Percentiles rank a stretch among this genome's conserved stretches.
phyloP scores from a whole-genome alignment of 306 rosid genomes.

The Gillenia trifoliata region DNA sequence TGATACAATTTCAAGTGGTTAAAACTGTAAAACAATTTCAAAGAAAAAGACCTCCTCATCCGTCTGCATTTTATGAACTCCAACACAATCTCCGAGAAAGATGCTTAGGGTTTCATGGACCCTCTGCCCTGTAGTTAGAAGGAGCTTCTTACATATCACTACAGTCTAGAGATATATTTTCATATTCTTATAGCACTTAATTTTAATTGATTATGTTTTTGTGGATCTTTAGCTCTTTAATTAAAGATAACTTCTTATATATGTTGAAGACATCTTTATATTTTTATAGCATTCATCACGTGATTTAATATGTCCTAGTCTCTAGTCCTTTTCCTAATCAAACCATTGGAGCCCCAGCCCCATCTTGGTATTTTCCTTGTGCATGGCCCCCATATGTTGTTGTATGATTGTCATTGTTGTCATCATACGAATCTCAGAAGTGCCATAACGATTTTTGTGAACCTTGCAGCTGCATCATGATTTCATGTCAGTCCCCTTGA shows the following conservation, averaged over 20 bases:
- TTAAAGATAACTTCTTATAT: too few species aligned
- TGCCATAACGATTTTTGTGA: neutral
- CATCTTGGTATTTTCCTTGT: neutral
- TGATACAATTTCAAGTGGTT: slow-evolving; percentile 6
- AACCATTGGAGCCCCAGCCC: slow-evolving; percentile 1
- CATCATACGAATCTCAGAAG: slow-evolving; percentile 10
- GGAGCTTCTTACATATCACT: too few species aligned
- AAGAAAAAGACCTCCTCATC: neutral
- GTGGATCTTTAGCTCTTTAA: too few species aligned
- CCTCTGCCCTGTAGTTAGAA: too few species aligned
- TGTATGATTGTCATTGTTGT: neutral
- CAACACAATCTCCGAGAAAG: neutral
- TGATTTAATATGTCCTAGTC: too few species aligned
- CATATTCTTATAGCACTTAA: too few species aligned
- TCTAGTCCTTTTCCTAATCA: neutral
- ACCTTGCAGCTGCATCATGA: neutral
- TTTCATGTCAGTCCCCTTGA: slow-evolving; percentile 18
- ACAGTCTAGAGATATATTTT: too few species aligned
- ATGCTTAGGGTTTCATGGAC: neutral
- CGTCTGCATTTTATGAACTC: neutral
- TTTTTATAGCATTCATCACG: too few species aligned
- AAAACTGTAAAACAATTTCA: neutral
- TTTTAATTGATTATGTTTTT: too few species aligned
- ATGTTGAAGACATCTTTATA: too few species aligned
- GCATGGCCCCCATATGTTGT: slow-evolving; percentile 4